Evolutionary conservation across 805 yeast genomes (phyloP).

Genomic region (Starmerella asiatica): DNA sequence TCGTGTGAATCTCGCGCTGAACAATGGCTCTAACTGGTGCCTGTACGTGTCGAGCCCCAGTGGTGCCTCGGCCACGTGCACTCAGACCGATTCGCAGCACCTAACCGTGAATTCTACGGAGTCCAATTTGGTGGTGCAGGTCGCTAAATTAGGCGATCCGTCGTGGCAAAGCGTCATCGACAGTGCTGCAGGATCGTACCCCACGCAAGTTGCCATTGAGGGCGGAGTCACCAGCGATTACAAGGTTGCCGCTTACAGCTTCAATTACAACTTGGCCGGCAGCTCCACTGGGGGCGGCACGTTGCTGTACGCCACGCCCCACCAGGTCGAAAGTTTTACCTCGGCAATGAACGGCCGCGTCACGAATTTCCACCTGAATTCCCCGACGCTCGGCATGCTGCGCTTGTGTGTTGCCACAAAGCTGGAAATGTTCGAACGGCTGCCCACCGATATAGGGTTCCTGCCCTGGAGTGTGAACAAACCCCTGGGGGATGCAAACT

Average conservation of each 20-base stretch:
- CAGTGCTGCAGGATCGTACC: constrained; percentile 56
- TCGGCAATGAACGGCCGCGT: constrained; percentile 25
- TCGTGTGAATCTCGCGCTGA: constrained; percentile 31
- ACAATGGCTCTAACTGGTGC: constrained; percentile 36
- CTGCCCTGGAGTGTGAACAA: constrained; percentile 41
- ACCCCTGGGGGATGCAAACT: constrained; percentile 23
- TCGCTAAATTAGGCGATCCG: constrained; percentile 29
- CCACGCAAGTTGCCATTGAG: constrained; percentile 35
- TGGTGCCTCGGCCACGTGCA: constrained; percentile 26
- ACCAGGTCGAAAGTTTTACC: constrained; percentile 40
- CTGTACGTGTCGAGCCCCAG: constrained; percentile 35
- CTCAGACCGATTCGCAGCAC: constrained; percentile 28
- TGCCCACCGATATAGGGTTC: constrained; percentile 36
- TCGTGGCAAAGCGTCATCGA: constrained; percentile 37
- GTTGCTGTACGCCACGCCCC: constrained; percentile 55
- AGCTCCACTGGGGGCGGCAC: constrained; percentile 33
- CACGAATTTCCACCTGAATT: constrained; percentile 29
- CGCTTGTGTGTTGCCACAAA: constrained; percentile 28
- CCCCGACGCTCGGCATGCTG: constrained; percentile 37
- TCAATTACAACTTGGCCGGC: constrained; percentile 41
- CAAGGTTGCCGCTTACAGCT: constrained; percentile 34
- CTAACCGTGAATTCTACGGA: constrained; percentile 37
- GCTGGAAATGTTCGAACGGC: constrained; percentile 27
- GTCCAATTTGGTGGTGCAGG: constrained; percentile 20
- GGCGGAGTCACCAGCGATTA: constrained; percentile 34